A percentile compares a stretch with the other conserved stretches of the same genome.
phyloP scores from a whole-genome alignment of 2,329 filamentous ascomycete genomes.

The Leptographium galeiforme region DNA sequence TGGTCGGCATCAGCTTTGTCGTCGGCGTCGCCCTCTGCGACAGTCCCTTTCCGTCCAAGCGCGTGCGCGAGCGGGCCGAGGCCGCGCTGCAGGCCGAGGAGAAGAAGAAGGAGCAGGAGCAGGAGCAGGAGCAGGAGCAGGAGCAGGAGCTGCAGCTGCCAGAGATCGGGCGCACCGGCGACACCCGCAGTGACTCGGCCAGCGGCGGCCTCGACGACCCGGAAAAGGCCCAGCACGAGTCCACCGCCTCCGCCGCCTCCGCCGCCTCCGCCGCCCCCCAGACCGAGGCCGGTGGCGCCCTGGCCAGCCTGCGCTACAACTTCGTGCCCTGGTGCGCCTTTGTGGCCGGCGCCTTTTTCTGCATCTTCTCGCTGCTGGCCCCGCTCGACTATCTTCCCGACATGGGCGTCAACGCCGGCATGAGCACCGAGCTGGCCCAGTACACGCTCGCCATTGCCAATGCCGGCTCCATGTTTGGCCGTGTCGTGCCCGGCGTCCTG shows the following conservation, averaged over 20 bases:
- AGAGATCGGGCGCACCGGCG: no score
- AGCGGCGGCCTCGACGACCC: no score
- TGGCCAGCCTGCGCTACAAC: slow-evolving; percentile 27
- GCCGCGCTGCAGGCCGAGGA: no score
- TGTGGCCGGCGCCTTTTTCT: slow-evolving; percentile 43
- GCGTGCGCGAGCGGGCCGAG: slow-evolving; percentile 14
- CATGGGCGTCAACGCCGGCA: slow-evolving; percentile 30
- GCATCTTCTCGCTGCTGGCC: background rate
- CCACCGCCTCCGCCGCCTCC: slow-evolving; percentile 5
- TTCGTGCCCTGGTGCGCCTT: slow-evolving; percentile 33
- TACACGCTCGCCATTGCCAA: slow-evolving; percentile 46
- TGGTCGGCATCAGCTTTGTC: slow-evolving; percentile 23
- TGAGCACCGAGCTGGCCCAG: slow-evolving; percentile 25
- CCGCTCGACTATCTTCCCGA: slow-evolving; percentile 40
- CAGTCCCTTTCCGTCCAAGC: slow-evolving; percentile 19
- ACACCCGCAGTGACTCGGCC: no score
- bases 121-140: no score
- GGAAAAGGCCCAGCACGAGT: no score
- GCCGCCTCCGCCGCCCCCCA: slow-evolving; percentile 24
- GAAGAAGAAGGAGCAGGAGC: no score
- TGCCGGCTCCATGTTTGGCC: slow-evolving; percentile 34
- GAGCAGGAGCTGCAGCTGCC: no score
- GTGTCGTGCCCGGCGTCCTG: slow-evolving; percentile 35
- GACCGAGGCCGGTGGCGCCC: slow-evolving; percentile 29
- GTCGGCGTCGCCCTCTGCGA: slow-evolving; percentile 16